phyloP scores from a whole-genome alignment of 108 stramenopile species.

The Nannochloropsis gaditana region DNA sequence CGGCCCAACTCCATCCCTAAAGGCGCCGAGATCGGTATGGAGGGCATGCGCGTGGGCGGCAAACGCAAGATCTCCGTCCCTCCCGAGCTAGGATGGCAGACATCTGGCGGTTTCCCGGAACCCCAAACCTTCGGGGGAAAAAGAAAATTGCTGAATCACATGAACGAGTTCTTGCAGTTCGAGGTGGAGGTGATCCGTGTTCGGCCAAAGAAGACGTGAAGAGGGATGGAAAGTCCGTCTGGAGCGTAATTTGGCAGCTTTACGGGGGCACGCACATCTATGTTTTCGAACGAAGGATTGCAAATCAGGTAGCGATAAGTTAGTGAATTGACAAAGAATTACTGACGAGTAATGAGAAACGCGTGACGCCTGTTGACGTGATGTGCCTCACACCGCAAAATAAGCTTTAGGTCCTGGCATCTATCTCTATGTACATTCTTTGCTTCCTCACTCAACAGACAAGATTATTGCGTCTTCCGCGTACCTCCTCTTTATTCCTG shows the following conservation, averaged over 20 bases:
- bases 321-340: too few relatives aligned
- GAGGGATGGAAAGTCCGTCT: not conserved
- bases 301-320: too few relatives aligned
- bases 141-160: not conserved
- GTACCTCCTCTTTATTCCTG: not conserved
- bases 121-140: not conserved
- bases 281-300: too few relatives aligned
- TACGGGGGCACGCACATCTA: too few relatives aligned
- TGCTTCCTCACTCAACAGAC: too few relatives aligned
- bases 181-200: not conserved
- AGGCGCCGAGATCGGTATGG: conserved; percentile 13
- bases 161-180: not conserved
- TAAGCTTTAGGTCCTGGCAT: too few relatives aligned
- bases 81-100: conserved; percentile 14
- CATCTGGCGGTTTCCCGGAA: not conserved
- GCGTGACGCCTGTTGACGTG: too few relatives aligned
- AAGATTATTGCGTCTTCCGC: too few relatives aligned
- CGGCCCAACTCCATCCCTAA: not conserved
- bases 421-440: too few relatives aligned
- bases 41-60: conserved; percentile 22
- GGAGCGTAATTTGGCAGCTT: too few relatives aligned
- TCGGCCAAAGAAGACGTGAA: conserved; percentile 4
- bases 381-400: too few relatives aligned
- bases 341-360: too few relatives aligned
- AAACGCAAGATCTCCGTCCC: not conserved